Evolutionary conservation across 1,284 basidiomycete species (phyloP).

Genomic region (Stygiomarasmius scandens): DNA sequence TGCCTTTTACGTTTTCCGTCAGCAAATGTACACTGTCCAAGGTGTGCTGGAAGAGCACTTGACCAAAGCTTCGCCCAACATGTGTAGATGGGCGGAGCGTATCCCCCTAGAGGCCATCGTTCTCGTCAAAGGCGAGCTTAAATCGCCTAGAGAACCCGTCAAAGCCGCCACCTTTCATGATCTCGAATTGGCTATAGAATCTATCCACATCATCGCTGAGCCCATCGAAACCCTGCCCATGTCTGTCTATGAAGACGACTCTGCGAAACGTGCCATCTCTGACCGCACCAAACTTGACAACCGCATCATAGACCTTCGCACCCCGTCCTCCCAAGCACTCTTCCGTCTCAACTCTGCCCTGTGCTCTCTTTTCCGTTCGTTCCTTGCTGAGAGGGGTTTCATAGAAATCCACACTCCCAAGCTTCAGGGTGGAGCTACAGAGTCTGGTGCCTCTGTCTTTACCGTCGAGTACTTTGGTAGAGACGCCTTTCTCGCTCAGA

Average conservation of each 20-base stretch:
- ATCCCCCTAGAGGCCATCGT: conserved; percentile 90
- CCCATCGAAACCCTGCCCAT: conserved; percentile 2
- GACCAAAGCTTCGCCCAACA: conserved; percentile 86
- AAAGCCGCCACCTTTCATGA: conserved; percentile 89
- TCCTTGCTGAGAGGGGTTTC: conserved; percentile 78
- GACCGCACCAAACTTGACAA: conserved; percentile 91
- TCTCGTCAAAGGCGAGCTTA: conserved; percentile 81
- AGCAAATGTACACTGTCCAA: conserved; percentile 88
- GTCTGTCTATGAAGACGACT: conserved; percentile 23
- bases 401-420: conserved; percentile 98
- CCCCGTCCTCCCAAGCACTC: conserved; percentile 93
- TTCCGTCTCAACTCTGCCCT: conserved; percentile 92
- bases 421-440: conserved; percentile 95
- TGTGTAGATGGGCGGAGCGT: conserved; percentile 90
- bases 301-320: conserved; percentile 92
- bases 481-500: conserved; percentile 92
- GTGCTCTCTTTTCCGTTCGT: conserved; percentile 86
- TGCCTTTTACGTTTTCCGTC: conserved; percentile 91
- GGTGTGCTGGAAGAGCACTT: conserved; percentile 77
- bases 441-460: conserved; percentile 96
- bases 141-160: conserved; percentile 81
- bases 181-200: conserved; percentile 84
- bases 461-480: conserved; percentile 94
- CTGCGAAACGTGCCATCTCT: conserved; percentile 73
- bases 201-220: conserved; percentile 50